Evolutionary conservation across 148 eudicot species (phyloP), one percentile per base, ranked within the genome.

Genomic region (Amaranthus hypochondriacus): DNA sequence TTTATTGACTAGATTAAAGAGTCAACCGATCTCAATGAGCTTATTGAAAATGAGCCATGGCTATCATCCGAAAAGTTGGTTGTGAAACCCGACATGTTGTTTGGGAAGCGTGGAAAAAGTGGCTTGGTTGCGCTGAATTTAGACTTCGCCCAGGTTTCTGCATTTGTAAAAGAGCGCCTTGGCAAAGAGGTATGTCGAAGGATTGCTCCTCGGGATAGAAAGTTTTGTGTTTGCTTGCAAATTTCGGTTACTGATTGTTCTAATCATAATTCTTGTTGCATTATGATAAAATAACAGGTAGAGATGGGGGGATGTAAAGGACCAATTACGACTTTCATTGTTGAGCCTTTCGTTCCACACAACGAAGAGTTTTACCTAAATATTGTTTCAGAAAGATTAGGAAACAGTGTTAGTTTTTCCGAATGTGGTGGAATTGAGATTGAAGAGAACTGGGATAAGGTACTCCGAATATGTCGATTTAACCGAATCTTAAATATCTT

Each of bases 381-480:
- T 73, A 89, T 95, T 77, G 94, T 95, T 66, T 95, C 99, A 42
- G 99, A 95, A 6, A 85, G 99, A 83, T 93, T 95, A 58, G 99
- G 99, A 44, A 87, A 85, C 75, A 90, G 96, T 78, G 75, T 95
- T 60, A 95, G 99, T 92, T 95, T 95, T 73, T 95, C 99, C 14
- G 99, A 95, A 74, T 95, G 99, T 83, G 99, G 99, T 84, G 99
- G 99, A 75, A 92, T 95, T 83, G 99, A 95, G 13, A 95, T 95
- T 68, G 99, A 95, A 81, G 99, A 95, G 86, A 95, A 95, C 85
- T 95, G 99, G 99, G 99, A 95, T 82, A 92, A 95, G 99, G 98
- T 94, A 79, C 42, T 50, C 47, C 51, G 58, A 28, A 63, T 62
- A 53, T 43, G 51, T 47, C 13, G 4, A 52, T 51, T n/a, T 59